Conservation (phyloP, 2,329 filamentous ascomycete genomes). For the Phaeosphaeriaceae sp. region DNA sequence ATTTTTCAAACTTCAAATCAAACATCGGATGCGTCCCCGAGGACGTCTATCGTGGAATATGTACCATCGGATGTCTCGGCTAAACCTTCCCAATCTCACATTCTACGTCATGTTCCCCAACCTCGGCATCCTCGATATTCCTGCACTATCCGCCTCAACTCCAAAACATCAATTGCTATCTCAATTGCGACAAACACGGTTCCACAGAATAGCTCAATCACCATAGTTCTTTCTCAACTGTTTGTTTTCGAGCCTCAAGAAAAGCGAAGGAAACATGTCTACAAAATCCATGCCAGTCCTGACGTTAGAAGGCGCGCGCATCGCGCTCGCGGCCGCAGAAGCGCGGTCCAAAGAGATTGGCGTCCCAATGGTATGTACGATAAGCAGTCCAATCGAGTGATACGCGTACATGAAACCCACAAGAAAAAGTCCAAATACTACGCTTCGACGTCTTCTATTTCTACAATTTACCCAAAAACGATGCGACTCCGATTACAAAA, state of each 20-base stretch:
- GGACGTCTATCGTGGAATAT: no score
- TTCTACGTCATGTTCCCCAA: conserved; percentile 2
- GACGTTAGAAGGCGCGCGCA: conserved; percentile 46
- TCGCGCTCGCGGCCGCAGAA: conserved; percentile 46
- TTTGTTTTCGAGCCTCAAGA: neutral
- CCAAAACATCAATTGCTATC: neutral
- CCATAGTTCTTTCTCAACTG: neutral
- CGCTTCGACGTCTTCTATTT: no score
- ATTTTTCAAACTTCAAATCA: no score
- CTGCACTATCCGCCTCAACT: conserved; percentile 4
- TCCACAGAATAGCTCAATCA: no score
- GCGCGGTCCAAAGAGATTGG: conserved; percentile 44
- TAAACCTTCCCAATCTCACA: conserved; percentile 2
- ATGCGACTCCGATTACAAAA: no score
- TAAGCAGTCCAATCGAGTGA: no score
- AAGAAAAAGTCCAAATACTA: no score
- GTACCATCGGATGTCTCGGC: neutral
- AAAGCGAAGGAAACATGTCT: conserved; percentile 32
- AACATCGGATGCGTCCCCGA: no score
- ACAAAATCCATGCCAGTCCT: conserved; percentile 40
- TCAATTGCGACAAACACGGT: no score
- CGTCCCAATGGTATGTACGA: conserved; percentile 49
- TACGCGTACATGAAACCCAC: no score
- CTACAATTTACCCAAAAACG: no score
- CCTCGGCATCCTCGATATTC: conserved; percentile 2